Evolutionary conservation across 75 land plant genomes (phyloP).

Genomic region (Chamaecyparis obtusa): DNA sequence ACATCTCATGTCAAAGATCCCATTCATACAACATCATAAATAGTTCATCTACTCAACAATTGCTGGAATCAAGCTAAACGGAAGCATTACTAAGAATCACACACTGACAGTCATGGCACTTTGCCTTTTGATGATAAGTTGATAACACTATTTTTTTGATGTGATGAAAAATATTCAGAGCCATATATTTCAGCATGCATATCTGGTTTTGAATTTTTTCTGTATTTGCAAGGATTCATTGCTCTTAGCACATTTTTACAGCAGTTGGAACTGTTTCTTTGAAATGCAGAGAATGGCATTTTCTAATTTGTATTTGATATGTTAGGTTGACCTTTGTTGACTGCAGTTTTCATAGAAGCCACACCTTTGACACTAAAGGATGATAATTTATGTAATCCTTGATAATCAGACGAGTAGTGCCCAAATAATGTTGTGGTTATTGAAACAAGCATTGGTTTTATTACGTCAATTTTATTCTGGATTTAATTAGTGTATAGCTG

Average conservation of each 20-base stretch:
- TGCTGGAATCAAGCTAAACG: too few relatives aligned
- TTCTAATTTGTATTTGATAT: not conserved
- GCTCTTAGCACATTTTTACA: not conserved
- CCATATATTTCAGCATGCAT: not conserved
- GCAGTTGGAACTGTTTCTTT: not conserved
- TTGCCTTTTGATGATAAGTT: too few relatives aligned
- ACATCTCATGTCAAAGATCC: too few relatives aligned
- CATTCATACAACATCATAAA: too few relatives aligned
- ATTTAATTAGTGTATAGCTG: not conserved
- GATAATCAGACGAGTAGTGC: not conserved
- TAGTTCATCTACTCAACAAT: too few relatives aligned
- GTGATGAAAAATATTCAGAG: not conserved
- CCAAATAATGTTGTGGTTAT: not conserved
- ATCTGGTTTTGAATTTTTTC: not conserved
- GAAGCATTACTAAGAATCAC: too few relatives aligned
- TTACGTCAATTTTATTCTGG: not conserved
- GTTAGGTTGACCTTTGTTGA: not conserved
- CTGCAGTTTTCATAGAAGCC: not conserved
- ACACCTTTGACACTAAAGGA: not conserved
- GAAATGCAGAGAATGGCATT: not conserved
- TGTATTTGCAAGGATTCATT: not conserved
- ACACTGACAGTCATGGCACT: too few relatives aligned
- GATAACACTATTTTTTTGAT: not conserved
- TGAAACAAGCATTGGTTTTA: not conserved
- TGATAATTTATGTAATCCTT: not conserved